Evolutionary conservation across 805 yeast species (phyloP).

Genomic region (Hemisphaericaspora nanyangensis): DNA sequence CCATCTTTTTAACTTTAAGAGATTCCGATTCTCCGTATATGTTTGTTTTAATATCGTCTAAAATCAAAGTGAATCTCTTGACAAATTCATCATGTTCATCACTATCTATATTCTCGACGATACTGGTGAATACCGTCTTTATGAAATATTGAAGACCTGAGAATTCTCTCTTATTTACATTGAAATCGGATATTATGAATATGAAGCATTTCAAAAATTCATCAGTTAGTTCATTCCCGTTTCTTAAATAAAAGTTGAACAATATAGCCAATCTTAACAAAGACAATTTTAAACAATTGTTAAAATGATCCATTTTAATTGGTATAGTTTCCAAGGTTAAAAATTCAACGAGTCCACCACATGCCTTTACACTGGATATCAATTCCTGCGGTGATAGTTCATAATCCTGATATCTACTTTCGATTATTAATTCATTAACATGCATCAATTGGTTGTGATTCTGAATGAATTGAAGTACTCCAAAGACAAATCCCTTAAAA

Average conservation of each 20-base stretch:
- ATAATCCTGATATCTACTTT: neutral
- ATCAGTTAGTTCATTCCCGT: neutral
- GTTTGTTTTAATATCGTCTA: neutral
- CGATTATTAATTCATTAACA: constrained; percentile 1
- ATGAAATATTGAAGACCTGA: constrained; percentile 13
- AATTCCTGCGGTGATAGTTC: neutral
- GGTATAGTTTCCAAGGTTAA: neutral
- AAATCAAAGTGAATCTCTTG: neutral
- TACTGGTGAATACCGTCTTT: constrained; percentile 12
- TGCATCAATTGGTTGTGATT: constrained; percentile 3
- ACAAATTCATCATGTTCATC: neutral
- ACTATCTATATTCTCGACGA: neutral
- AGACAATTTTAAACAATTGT: constrained; percentile 12
- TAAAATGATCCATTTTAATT: constrained; percentile 20
- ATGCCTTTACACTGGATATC: neutral
- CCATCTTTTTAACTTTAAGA: neutral
- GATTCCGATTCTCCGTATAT: neutral
- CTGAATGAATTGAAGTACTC: neutral
- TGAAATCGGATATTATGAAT: constrained; percentile 24
- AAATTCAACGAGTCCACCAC: neutral
- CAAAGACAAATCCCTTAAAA: neutral
- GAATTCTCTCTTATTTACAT: constrained; percentile 17
- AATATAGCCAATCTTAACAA: constrained; percentile 16
- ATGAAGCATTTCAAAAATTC: constrained; percentile 6
- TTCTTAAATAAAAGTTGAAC: constrained; percentile 11